Conservation (phyloP, 306 rosid genomes). For the Cucurbita argyrosperma region DNA sequence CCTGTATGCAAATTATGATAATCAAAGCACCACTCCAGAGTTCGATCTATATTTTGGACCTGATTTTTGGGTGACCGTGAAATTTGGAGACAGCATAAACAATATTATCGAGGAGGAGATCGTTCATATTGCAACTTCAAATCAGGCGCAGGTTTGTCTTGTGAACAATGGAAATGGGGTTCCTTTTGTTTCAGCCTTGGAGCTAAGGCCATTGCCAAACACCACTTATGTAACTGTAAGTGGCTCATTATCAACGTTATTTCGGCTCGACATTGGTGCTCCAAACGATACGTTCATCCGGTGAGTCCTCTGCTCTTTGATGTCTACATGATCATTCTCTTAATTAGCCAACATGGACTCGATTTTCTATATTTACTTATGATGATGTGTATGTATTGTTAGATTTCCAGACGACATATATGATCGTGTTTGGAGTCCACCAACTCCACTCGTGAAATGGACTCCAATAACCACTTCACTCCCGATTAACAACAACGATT, state of each 20-base stretch:
- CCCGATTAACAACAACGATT: neutral
- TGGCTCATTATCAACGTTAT: constrained; percentile 5
- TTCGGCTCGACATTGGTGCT: constrained; percentile 8
- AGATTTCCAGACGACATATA: neutral
- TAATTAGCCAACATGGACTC: too few relatives aligned
- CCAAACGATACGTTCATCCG: neutral
- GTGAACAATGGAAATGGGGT: neutral
- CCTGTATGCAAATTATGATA: constrained; percentile 16
- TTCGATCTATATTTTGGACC: constrained; percentile 5
- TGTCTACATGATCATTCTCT: too few relatives aligned
- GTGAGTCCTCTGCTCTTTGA: neutral
- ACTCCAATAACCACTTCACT: neutral
- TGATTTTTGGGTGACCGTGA: neutral
- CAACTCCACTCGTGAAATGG: neutral
- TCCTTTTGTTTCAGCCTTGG: constrained; percentile 14
- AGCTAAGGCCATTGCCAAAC: constrained; percentile 10
- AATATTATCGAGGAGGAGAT: neutral
- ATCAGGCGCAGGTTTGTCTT: constrained; percentile 5
- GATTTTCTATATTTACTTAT: neutral
- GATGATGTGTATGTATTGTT: neutral
- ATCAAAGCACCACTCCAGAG: neutral
- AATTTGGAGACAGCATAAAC: neutral
- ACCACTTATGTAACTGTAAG: neutral
- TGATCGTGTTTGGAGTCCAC: constrained; percentile 3
- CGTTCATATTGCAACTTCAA: constrained; percentile 8